Evolutionary conservation across 1,139 yeast species (phyloP).

Genomic region (Eremothecium gossypii): DNA sequence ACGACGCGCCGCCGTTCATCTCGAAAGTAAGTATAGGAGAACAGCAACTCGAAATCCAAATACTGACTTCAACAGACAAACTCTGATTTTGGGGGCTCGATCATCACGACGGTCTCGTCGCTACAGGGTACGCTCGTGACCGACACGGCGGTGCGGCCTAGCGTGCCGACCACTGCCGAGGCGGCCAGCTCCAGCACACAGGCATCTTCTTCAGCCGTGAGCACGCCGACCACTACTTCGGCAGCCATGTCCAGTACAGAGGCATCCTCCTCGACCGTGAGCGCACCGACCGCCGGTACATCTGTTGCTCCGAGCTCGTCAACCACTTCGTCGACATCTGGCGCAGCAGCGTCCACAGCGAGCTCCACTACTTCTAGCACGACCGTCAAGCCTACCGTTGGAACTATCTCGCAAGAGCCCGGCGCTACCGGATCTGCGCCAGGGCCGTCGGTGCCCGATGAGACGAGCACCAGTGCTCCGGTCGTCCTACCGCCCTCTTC

Average conservation of each 20-base stretch:
- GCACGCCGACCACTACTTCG: not conserved
- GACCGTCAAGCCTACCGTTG: not conserved
- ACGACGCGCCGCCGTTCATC: not conserved
- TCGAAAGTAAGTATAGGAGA: not conserved
- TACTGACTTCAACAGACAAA: not conserved
- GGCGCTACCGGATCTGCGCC: not conserved
- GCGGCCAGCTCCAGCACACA: not conserved
- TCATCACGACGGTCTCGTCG: not conserved
- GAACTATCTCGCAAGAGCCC: not conserved
- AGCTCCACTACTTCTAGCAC: too few species aligned
- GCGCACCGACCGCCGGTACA: not conserved
- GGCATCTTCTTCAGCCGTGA: too few species aligned
- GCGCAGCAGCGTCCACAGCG: too few species aligned
- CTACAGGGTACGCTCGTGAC: not conserved
- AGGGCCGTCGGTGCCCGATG: too few species aligned
- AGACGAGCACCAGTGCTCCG: too few species aligned
- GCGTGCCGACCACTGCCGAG: too few species aligned
- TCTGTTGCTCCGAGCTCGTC: too few species aligned
- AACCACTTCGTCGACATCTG: too few species aligned
- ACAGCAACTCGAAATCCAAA: too few species aligned
- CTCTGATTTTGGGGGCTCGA: not conserved
- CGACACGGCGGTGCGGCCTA: too few species aligned
- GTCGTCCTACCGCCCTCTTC: too few species aligned
- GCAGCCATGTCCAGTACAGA: conserved; percentile 2
- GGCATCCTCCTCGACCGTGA: too few species aligned